Base-by-base conservation (phyloP, 2,329 filamentous ascomycete species). In the Fusarium redolens region DNA sequence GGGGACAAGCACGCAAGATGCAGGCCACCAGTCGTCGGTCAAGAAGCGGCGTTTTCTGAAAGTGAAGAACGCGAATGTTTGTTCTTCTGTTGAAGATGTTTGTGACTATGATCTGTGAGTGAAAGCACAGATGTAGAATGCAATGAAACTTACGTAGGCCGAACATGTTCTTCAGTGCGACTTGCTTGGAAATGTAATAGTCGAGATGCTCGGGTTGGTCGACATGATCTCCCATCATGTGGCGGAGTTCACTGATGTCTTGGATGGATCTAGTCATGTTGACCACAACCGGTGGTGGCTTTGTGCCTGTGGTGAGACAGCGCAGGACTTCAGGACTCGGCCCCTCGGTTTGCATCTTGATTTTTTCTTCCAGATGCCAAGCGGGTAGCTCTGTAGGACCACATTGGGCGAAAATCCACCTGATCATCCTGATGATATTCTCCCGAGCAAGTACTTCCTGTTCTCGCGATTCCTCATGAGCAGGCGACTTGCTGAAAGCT, bases 1-100 rank as follows among this genome's bases (percentile, higher is more conserved):
- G 60, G 0, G 78, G 80, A 38, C 79, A 81, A 3, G 75, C 75
- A 11, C 80, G 77, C 2, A 83, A 64, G 18, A 83, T 78, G n/a
- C 83, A 68, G 4, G 82, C 80, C 0, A 83, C 59, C 3, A 82
- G 40, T 3, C 81, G 74, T 22, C 80, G 71, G 25, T 83, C 82
- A 10, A 83, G 62, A 4, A 81, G 67, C 0, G 79, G 78, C 0
- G 72, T 77, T 28, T 75, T 77, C 10, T 80, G 67, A 4, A 83
- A 74, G 20, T 82, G 74, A 3, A 83, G 60, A 0, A 82, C 74
- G 14, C 61, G 71, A 4, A 77, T 73, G 1, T 57, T 50, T 2
- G 66, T 51, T 7, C 65, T 55, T 17, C 78, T 73, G 1, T 55
- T 31, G 10, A 66, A 45, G 7, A 82, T 70, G 2, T 73, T 45